A percentile compares a stretch with the other conserved stretches of the same genome.
phyloP scores from a whole-genome alignment of 768 basidiomycete genomes.

The Pisolithus marmoratus region DNA sequence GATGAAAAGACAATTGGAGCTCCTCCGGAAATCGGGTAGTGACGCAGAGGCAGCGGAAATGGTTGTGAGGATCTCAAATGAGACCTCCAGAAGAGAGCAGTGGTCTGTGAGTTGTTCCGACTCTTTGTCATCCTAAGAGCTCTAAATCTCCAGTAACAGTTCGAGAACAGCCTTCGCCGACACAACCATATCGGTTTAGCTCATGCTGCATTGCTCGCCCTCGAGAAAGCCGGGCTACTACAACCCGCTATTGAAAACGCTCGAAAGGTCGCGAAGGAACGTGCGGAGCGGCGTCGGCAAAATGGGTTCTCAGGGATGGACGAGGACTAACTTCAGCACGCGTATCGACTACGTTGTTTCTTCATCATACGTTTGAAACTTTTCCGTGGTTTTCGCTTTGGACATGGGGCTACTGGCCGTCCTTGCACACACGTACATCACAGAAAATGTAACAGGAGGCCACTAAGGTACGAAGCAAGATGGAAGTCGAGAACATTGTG shows the following conservation, averaged over 20 bases:
- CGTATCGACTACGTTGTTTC: not conserved
- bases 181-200: slow-evolving; percentile 86
- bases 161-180: slow-evolving; percentile 80
- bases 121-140: not conserved
- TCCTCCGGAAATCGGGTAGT: slow-evolving; percentile 39
- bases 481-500: no score
- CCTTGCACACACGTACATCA: no score
- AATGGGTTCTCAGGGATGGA: slow-evolving; percentile 38
- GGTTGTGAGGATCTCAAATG: slow-evolving; percentile 52
- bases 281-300: slow-evolving; percentile 35
- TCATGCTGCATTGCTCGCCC: slow-evolving; percentile 63
- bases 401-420: no score
- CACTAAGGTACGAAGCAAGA: no score
- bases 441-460: no score
- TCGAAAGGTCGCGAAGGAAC: slow-evolving; percentile 38
- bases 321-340: slow-evolving; percentile 27
- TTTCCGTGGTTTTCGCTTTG: no score
- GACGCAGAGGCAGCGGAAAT: slow-evolving; percentile 45
- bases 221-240: slow-evolving; percentile 68
- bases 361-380: slow-evolving; percentile 1
- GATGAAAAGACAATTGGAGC: slow-evolving; percentile 54
- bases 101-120: slow-evolving; percentile 63
- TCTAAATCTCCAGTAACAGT: slow-evolving; percentile 38
- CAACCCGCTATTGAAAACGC: slow-evolving; percentile 44
- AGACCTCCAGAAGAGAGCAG: slow-evolving; percentile 68